Percentiles rank a stretch among this genome's conserved stretches.
These are phyloP conservation scores for Penicillium dipodomyicola DNA, from an alignment of 495 filamentous ascomycete species.

Conservation along the genomic window DNA sequence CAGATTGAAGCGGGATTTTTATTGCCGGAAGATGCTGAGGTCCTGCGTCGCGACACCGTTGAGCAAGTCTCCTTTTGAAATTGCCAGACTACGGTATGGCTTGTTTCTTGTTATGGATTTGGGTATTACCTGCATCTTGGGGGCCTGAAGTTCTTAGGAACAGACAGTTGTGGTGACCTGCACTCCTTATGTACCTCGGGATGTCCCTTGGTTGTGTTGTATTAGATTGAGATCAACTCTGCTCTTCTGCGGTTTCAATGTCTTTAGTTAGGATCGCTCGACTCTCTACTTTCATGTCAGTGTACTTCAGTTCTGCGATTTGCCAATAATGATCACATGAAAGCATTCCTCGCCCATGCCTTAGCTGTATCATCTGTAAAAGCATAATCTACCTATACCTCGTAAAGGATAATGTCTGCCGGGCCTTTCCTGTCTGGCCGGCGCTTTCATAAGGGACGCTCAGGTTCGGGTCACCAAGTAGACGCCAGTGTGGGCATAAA, in stretches of 20 bases:
- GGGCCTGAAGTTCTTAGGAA: neutral
- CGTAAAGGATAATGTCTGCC: too few species aligned
- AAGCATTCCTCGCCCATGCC: too few species aligned
- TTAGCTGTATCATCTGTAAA: too few species aligned
- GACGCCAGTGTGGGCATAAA: too few species aligned
- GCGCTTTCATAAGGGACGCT: too few species aligned
- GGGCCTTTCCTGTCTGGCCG: too few species aligned
- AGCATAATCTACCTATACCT: too few species aligned
- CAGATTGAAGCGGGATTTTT: conserved; percentile 11
- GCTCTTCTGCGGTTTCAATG: neutral
- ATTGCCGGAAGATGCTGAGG: conserved; percentile 9
- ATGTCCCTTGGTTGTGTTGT: neutral
- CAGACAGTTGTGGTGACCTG: neutral
- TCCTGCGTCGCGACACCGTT: conserved; percentile 14
- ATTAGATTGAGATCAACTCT: neutral
- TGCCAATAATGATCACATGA: too few species aligned
- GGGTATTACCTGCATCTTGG: neutral
- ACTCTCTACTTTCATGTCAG: neutral
- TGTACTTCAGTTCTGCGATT: neutral
- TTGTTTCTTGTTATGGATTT: neutral
- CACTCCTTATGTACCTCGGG: neutral
- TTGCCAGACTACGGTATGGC: neutral
- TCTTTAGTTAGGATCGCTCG: neutral
- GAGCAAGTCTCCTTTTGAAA: conserved; percentile 1
- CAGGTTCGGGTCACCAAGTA: neutral